Base-by-base conservation (phyloP, 148 eudicot genomes). In the Selenicereus undatus region DNA sequence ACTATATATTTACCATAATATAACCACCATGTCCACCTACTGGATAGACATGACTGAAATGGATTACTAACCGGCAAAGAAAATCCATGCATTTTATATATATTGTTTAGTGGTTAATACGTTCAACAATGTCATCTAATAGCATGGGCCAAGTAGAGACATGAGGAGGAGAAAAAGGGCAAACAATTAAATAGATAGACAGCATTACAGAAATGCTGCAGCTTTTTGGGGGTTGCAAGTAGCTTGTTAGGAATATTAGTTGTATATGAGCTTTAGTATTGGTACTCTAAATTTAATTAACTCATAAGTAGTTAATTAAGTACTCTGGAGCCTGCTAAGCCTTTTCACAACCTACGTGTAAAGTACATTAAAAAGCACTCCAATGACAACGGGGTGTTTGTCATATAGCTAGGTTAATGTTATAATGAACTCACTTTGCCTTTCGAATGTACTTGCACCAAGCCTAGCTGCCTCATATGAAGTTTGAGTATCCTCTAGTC, bases 31-130 rank as follows among this genome's bases (percentile, higher is more conserved):
- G 32, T 48, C 51, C 51, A 48, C 51, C 10, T 48, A 83, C 32
- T 43, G 39, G 42, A 75, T 88, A 72, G 90, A 86, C 86, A 68
- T 92, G 77, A 86, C 90, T 20, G 92, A 85, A 73, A 90, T 92
- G 96, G 96, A 92, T 75, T 92, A 92, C 83, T 86, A 93, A 76
- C 85, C 88, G 2, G 96, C 93, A 36, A 88, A 73, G 81, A 83
- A 89, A 87, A 92, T 30, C 18, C 14, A 16, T 36, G 20, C 20
- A 48, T 48, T 7, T 48, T 48, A 11, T 48, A 48, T 48, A 7
- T 7, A 8, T 48, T 48, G 12, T 7, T 48, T 42, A 22, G 8
- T 42, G 30, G 21, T 42, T 10, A 43, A n/a, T n/a, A n/a, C n/a
- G 50, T 36, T 36, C 48, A 70, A 12, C 2, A 50, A 65, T 77